Conservation (phyloP, 2,329 filamentous ascomycete species). For the Aspergillus awamori region DNA sequence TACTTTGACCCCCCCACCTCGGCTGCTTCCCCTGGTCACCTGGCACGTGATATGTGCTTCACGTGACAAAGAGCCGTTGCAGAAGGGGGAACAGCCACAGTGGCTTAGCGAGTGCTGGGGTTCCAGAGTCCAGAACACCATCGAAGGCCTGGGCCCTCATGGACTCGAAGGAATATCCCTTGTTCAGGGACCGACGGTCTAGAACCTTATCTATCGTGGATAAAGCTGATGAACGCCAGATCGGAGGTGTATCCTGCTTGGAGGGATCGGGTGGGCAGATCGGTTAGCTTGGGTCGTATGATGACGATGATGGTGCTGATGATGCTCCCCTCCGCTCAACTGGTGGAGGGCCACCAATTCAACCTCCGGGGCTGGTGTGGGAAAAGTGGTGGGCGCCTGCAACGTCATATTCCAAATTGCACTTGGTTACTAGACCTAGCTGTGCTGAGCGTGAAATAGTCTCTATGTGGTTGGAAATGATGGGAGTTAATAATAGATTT, state of each 20-base stretch:
- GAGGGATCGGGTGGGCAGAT: slow-evolving; percentile 8
- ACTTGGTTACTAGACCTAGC: neutral
- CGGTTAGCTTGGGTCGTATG: neutral
- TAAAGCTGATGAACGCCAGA: slow-evolving; percentile 17
- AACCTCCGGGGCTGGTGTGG: neutral
- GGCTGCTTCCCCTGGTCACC: slow-evolving; percentile 8
- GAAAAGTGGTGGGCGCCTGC: neutral
- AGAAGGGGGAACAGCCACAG: slow-evolving; percentile 14
- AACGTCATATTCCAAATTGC: neutral
- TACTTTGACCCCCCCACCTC: neutral
- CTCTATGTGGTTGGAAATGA: neutral
- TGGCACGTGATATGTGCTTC: neutral
- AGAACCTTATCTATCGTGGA: slow-evolving; percentile 26
- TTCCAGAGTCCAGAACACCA: slow-evolving; percentile 33
- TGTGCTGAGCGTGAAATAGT: neutral
- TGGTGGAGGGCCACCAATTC: neutral
- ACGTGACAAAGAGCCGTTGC: slow-evolving; percentile 8
- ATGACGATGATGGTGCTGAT: too few species aligned
- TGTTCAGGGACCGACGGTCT: slow-evolving; percentile 29
- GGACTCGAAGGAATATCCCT: slow-evolving; percentile 24
- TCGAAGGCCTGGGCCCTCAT: slow-evolving; percentile 34
- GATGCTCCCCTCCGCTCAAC: neutral
- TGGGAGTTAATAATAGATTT: neutral
- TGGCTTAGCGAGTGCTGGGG: slow-evolving; percentile 19
- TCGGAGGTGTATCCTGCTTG: slow-evolving; percentile 1